Evolutionary conservation across 176 grass and related monocot genomes (phyloP), one percentile per base, ranked within the genome.

Genomic region (Triticum monococcum): DNA sequence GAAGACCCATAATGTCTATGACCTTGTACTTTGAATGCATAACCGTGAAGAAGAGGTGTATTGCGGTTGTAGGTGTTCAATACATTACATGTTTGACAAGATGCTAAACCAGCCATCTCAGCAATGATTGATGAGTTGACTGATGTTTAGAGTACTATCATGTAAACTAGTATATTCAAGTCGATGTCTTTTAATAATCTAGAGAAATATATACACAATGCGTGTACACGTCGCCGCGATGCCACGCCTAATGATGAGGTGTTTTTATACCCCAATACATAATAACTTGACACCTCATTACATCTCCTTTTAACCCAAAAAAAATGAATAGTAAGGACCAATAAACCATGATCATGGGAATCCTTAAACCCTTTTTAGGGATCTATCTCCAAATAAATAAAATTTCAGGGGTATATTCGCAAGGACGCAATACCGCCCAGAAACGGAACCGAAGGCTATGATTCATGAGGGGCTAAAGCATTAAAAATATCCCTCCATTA

Each of bases 401-500:
- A 76, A 5, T 1, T 0, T 20, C 18, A 63, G 48, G 76, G 89
- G 37, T 7, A 12, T 61, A 23, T 31, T 10, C 0, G 5, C 0
- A 81, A 84, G 68, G 4, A 16, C 2, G 8, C 43, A 75, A 64
- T 5, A 28, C 40, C 57, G 75, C 0, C 64, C 43, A 61, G 22
- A 75, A 80, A 77, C 77, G 81, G 66, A 91, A 91, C 76, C 16
- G 23, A 54, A 84, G 18, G 46, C 81, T 76, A 54, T 54, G 43
- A 76, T 17, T 54, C 85, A 40, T 16, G 76, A 77, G 22, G 84
- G 76, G 54, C 73, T 59, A 76, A 57, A 87, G 37, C 68, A 75
- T 45, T 84, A 82, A 63, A 63, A 86, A 74, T 72, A 90, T 64
- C 89, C 81, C 81, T 87, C 75, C 60, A 69, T 84, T 84, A 80